Evolutionary conservation across 495 filamentous ascomycete genomes (phyloP).

Genomic region (Opeltia flavorubescens): DNA sequence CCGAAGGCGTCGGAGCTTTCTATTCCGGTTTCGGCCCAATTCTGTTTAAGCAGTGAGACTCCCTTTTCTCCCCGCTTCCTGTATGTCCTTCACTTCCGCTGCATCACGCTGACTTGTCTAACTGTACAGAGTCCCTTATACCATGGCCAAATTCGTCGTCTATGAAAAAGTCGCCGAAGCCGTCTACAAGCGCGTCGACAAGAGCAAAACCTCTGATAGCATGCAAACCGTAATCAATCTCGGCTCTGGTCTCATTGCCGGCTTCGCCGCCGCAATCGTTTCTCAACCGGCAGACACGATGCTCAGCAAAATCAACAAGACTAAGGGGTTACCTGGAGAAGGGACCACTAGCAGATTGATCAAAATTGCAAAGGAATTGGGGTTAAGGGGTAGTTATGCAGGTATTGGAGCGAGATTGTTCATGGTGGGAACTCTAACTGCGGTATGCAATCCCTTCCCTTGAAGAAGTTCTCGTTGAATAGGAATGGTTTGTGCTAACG

Average conservation of each 20-base stretch:
- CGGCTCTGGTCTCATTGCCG: constrained; percentile 86
- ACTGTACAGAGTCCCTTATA: constrained; percentile 75
- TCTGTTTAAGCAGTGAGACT: constrained; percentile 81
- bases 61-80: not conserved
- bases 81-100: not conserved
- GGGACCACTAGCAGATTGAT: constrained; percentile 78
- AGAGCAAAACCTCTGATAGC: constrained; percentile 55
- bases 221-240: constrained; percentile 84
- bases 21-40: constrained; percentile 92
- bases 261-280: constrained; percentile 92
- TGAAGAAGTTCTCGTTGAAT: constrained; percentile 33
- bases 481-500: no score
- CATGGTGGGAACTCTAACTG: constrained; percentile 22
- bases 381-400: constrained; percentile 70
- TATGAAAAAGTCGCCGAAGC: constrained; percentile 91
- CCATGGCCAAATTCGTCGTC: constrained; percentile 99
- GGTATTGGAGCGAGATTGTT: constrained; percentile 92
- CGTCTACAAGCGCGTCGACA: constrained; percentile 59
- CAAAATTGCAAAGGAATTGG: constrained; percentile 94
- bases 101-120: constrained; percentile 2
- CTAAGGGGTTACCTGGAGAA: constrained; percentile 88
- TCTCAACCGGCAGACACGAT: constrained; percentile 98
- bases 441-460: not conserved
- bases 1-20: constrained; percentile 78
- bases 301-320: constrained; percentile 99